Conservation (phyloP, 805 yeast genomes). For the Brettanomyces custersianus region DNA sequence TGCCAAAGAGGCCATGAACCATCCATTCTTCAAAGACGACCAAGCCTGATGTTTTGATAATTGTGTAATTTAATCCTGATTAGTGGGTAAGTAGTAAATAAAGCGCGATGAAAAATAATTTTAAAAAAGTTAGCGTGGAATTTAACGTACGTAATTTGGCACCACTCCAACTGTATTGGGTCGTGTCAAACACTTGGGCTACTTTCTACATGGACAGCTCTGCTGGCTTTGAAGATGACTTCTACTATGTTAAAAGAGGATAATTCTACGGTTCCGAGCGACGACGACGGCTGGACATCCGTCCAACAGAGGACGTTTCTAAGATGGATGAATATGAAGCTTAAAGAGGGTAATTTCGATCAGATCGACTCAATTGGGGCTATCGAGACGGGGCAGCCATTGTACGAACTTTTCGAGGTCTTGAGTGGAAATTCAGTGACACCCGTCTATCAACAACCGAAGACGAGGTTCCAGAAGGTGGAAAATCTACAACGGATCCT, state of each 20-base stretch:
- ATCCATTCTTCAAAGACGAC: constrained; percentile 33
- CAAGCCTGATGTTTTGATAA: too few species aligned
- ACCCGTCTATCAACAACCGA: constrained; percentile 28
- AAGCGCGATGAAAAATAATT: too few species aligned
- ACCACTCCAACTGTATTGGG: too few species aligned
- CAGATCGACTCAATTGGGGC: constrained; percentile 25
- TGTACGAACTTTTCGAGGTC: not conserved
- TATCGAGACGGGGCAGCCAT: constrained; percentile 29
- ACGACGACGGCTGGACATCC: constrained; percentile 29
- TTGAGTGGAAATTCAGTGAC: constrained; percentile 1
- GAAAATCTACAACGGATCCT: constrained; percentile 38
- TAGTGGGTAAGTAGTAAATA: too few species aligned
- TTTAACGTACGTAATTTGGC: too few species aligned
- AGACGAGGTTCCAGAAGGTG: constrained; percentile 33
- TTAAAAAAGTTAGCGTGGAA: too few species aligned
- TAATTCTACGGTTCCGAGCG: not conserved
- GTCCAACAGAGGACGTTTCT: constrained; percentile 40
- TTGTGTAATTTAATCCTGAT: too few species aligned
- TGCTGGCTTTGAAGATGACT: too few species aligned
- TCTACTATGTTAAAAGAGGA: too few species aligned
- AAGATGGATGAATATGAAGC: constrained; percentile 39
- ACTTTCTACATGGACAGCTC: too few species aligned
- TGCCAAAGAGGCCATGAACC: constrained; percentile 81
- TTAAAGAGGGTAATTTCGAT: constrained; percentile 12
- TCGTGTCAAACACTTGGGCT: too few species aligned